Conservation (phyloP, 805 yeast species). For the Yarrowia bubula region DNA sequence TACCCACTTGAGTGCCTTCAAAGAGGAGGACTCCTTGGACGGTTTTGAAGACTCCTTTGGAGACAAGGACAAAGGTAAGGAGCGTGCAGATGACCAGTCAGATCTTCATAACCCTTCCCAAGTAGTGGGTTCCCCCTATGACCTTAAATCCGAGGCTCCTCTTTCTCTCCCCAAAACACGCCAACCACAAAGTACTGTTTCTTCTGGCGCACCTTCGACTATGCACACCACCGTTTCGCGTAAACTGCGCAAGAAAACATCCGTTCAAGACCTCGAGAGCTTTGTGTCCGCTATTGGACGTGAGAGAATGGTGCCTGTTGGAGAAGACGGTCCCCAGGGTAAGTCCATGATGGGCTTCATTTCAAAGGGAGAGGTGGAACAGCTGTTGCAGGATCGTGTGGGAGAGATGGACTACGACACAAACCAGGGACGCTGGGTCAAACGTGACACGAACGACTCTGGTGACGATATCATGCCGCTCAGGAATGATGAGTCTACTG, state of each 20-base stretch:
- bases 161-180: slow-evolving; percentile 4
- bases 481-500: neutral
- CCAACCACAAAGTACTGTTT: neutral
- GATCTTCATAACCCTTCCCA: too few species aligned
- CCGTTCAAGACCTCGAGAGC: slow-evolving; percentile 1
- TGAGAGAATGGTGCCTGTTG: neutral
- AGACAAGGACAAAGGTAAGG: too few species aligned
- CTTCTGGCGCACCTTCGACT: neutral
- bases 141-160: neutral
- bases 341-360: slow-evolving; percentile 19
- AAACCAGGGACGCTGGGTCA: neutral
- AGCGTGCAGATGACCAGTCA: neutral
- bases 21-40: too few species aligned
- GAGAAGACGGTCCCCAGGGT: neutral
- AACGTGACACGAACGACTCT: neutral
- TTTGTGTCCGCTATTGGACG: slow-evolving; percentile 1
- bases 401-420: slow-evolving; percentile 15
- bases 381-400: slow-evolving; percentile 1
- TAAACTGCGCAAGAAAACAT: neutral
- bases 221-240: neutral
- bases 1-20: too few species aligned
- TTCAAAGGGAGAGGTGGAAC: slow-evolving; percentile 7
- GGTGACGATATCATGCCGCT: slow-evolving; percentile 6
- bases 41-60: too few species aligned
- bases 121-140: neutral